Base-by-base conservation (phyloP, 306 rosid genomes). In the Dryas drummondii region DNA sequence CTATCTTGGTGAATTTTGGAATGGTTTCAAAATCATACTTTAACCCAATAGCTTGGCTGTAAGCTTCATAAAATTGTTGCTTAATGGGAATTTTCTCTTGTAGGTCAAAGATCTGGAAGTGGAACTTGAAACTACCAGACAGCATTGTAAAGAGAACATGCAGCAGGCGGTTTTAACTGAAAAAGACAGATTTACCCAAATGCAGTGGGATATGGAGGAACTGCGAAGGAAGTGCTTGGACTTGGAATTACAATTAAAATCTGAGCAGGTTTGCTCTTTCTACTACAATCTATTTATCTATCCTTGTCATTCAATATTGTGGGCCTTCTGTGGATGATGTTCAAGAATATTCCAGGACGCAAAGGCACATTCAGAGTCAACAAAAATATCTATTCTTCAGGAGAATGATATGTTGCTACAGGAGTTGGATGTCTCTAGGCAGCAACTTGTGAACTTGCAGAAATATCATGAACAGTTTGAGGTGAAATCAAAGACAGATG, bases 151-250 rank as follows among this genome's bases (percentile, higher is more conserved):
- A 82, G 94, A 88, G 80, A 93, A 83, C 81, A 79, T 91, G 88
- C 88, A 89, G 84, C 98, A 88, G 67, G 76, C 97, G 60, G 87
- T 85, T 83, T 84, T 88, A 68, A 81, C 82, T 10, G 96, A 88
- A 88, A 88, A 76, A 86, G 97, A 91, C 75, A 89, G 86, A 63
- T 81, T 89, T 80, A 88, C 93, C 22, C 97, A 91, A 74, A 91
- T 89, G 94, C 97, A 91, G 82, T 89, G 96, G 96, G 97, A 89
- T 81, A 82, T 91, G 82, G 91, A 88, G 84, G 92, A 94, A 78
- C 88, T 87, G 76, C 81, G 88, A 65, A 84, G 94, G 73, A 84
- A 87, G 71, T 88, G 91, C 84, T 76, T 91, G 80, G 92, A 89
- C 77, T 57, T 87, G 88, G 96, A 93, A 78, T 61, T 78, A 68